phyloP scores from a whole-genome alignment of 2,329 filamentous ascomycete species.

The Monosporascus sp. region DNA sequence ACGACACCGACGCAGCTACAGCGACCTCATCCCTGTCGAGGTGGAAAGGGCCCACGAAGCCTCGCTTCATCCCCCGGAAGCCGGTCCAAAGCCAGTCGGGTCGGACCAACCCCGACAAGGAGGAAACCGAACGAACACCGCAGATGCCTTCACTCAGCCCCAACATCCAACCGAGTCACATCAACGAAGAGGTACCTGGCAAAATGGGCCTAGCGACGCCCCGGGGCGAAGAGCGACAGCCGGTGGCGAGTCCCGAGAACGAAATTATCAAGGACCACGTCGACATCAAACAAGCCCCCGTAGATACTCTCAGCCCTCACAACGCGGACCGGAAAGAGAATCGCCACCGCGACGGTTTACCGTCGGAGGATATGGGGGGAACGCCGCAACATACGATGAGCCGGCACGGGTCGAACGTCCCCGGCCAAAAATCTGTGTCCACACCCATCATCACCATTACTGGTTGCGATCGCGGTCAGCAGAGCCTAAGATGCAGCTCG shows the following conservation, averaged over 20 bases:
- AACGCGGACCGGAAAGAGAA: no score
- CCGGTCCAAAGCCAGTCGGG: constrained; percentile 20
- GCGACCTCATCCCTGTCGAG: constrained; percentile 33
- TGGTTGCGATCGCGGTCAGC: constrained; percentile 39
- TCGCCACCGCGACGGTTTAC: constrained; percentile 5
- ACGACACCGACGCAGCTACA: constrained; percentile 24
- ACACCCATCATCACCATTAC: constrained; percentile 60
- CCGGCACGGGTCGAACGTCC: constrained; percentile 1
- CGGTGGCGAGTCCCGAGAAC: background rate
- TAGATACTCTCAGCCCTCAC: background rate
- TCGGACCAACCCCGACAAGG: constrained; percentile 5
- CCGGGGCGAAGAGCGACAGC: background rate
- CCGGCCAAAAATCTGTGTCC: constrained; percentile 38
- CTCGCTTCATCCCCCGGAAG: constrained; percentile 20
- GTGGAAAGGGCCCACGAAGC: constrained; percentile 23
- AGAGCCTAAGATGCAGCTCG: constrained; percentile 4
- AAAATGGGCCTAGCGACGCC: background rate
- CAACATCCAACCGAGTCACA: constrained; percentile 5
- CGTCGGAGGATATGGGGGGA: background rate
- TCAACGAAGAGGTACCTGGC: background rate
- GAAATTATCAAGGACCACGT: background rate
- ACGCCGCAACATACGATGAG: constrained; percentile 3
- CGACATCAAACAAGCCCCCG: background rate
- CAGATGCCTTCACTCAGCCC: constrained; percentile 5
- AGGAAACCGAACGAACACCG: constrained; percentile 3